phyloP scores from a whole-genome alignment of 2,329 filamentous ascomycete genomes.

The Arthrobotrys entomopaga region DNA sequence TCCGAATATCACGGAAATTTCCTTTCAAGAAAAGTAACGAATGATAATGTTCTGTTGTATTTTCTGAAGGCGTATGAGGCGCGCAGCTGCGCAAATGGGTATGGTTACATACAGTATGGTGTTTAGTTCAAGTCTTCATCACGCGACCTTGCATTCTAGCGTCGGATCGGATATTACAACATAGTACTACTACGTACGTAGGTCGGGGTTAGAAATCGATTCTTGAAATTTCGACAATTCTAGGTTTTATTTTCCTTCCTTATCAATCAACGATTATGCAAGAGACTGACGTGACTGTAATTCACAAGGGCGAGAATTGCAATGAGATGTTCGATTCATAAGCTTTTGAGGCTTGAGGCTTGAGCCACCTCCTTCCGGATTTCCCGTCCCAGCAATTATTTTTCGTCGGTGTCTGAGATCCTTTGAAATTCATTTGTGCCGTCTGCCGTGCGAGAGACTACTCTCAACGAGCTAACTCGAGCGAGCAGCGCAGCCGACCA shows the following conservation, averaged over 20 bases:
- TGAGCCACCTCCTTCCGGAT: constrained; percentile 18
- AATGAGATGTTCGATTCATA: constrained; percentile 36
- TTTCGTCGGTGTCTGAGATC: constrained; percentile 2
- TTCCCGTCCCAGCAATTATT: not conserved
- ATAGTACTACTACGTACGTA: no score
- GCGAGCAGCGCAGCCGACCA: constrained; percentile 7
- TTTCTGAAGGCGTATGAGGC: no score
- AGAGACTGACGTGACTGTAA: no score
- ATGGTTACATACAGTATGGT: constrained; percentile 30
- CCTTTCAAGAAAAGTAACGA: not conserved
- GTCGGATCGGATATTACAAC: constrained; percentile 19
- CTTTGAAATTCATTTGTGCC: constrained; percentile 13
- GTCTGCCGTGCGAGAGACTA: constrained; percentile 8
- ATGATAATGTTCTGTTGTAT: no score
- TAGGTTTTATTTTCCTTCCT: constrained; percentile 5
- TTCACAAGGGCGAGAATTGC: not conserved
- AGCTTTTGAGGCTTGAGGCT: constrained; percentile 31
- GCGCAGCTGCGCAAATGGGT: constrained; percentile 1
- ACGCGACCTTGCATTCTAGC: constrained; percentile 1
- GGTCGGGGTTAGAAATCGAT: constrained; percentile 4
- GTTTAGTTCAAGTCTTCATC: not conserved
- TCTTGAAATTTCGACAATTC: not conserved
- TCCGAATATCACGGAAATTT: no score
- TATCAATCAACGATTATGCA: constrained; percentile 28
- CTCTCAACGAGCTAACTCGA: not conserved